phyloP scores from a whole-genome alignment of 1,139 yeast species.

The Hansenula anomala region DNA sequence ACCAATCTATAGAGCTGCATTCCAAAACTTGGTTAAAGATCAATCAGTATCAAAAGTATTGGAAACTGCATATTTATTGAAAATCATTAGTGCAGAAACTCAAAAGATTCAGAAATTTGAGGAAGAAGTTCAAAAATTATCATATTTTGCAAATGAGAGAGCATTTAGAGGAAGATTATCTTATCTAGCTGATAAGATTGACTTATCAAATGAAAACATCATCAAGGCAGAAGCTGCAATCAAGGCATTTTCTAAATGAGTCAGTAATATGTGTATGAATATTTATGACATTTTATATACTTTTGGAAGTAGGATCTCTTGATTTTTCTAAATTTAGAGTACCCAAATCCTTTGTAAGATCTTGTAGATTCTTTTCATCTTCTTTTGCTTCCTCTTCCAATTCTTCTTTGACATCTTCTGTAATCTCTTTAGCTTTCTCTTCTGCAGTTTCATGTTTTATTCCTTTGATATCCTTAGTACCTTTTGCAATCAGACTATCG shows the following conservation, averaged over 20 bases:
- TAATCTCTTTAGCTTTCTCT: constrained; percentile 5
- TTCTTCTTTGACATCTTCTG: constrained; percentile 4
- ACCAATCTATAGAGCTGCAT: constrained; percentile 83
- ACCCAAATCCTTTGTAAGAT: neutral
- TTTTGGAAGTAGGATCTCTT: neutral
- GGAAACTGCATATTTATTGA: constrained; percentile 57
- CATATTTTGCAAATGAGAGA: constrained; percentile 41
- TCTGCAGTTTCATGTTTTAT: constrained; percentile 5
- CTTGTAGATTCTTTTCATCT: neutral
- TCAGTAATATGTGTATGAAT: too few relatives aligned
- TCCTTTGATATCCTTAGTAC: constrained; percentile 3
- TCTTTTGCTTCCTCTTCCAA: neutral
- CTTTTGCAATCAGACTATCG: constrained; percentile 27
- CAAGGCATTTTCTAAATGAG: constrained; percentile 22
- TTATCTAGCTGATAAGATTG: constrained; percentile 64
- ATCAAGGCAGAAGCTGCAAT: constrained; percentile 36
- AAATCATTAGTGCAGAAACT: constrained; percentile 56
- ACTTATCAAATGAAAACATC: constrained; percentile 46
- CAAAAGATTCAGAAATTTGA: constrained; percentile 61
- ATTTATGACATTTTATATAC: too few relatives aligned
- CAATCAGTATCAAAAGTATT: constrained; percentile 50
- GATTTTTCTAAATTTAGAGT: neutral
- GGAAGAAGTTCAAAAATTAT: constrained; percentile 60
- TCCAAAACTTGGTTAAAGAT: constrained; percentile 58
- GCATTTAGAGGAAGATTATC: constrained; percentile 57